phyloP scores from a whole-genome alignment of 2,329 filamentous ascomycete genomes.

The Fusarium euwallaceae region DNA sequence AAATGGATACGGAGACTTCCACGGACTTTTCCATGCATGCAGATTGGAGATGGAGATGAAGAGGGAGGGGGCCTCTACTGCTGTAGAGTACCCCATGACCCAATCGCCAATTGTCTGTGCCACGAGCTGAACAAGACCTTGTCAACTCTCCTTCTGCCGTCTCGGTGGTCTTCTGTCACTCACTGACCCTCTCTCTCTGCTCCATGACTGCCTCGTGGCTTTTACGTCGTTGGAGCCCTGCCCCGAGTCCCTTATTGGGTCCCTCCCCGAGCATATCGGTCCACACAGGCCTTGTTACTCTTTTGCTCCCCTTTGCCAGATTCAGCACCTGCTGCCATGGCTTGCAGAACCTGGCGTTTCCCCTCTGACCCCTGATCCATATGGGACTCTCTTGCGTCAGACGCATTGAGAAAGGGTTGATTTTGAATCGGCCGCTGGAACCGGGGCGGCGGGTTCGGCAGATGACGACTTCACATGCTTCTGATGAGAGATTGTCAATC shows the following conservation, averaged over 20 bases:
- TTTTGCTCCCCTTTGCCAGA: slow-evolving; percentile 5
- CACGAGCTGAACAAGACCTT: slow-evolving; percentile 16
- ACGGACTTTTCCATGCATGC: slow-evolving; percentile 3
- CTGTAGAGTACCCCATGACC: not conserved
- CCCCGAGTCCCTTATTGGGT: slow-evolving; percentile 3
- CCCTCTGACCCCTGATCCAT: not conserved
- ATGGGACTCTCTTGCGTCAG: not conserved
- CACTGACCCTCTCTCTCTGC: not conserved
- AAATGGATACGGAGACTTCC: not conserved
- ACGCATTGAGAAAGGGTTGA: not conserved
- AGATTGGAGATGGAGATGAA: not conserved
- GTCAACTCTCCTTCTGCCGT: not conserved
- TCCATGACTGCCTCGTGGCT: slow-evolving; percentile 39
- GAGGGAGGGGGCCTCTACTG: not conserved
- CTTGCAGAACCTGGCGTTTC: not conserved
- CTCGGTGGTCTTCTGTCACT: slow-evolving; percentile 12
- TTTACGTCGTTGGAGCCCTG: slow-evolving; percentile 18
- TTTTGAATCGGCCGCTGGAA: not conserved
- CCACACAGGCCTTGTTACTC: not conserved
- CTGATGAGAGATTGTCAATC: not conserved
- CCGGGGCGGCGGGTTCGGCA: not conserved
- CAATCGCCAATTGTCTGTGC: slow-evolving; percentile 20
- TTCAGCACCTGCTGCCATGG: not conserved
- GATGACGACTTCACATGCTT: not conserved
- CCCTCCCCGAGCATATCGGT: not conserved